Conservation (phyloP, 2,329 filamentous ascomycete genomes). For the Daldinia eschscholtzii region DNA sequence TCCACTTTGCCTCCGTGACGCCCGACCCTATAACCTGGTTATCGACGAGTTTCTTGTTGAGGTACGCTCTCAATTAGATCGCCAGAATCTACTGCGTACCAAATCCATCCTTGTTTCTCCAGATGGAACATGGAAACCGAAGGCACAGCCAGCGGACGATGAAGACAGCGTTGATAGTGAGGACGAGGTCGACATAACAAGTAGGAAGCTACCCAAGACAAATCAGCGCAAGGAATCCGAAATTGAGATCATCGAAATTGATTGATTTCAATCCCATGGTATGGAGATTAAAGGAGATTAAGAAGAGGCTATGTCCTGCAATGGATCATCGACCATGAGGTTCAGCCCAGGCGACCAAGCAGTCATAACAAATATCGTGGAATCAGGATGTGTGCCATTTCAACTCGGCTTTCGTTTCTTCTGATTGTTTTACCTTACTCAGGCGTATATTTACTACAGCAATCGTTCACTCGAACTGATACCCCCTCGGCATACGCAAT, state of each 20-base stretch:
- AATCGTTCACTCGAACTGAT: constrained; percentile 31
- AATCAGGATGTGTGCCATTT: background rate
- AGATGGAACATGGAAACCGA: constrained; percentile 74
- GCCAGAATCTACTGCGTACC: constrained; percentile 61
- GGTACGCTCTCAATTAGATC: constrained; percentile 69
- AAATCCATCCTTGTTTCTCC: constrained; percentile 73
- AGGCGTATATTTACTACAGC: constrained; percentile 12
- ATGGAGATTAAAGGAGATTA: background rate
- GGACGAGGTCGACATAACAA: constrained; percentile 38
- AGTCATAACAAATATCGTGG: background rate
- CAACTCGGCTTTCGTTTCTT: constrained; percentile 9
- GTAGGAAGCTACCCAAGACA: constrained; percentile 37
- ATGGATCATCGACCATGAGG: background rate
- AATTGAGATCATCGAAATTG: constrained; percentile 45
- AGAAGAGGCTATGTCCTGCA: background rate
- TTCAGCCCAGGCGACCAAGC: background rate
- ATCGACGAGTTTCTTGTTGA: constrained; percentile 80
- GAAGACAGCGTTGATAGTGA: constrained; percentile 52
- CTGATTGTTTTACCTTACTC: constrained; percentile 5
- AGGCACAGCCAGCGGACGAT: constrained; percentile 52
- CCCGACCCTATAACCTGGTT: constrained; percentile 76
- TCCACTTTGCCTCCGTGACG: constrained; percentile 83
- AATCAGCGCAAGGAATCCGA: constrained; percentile 23
- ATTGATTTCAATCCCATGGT: constrained; percentile 9
- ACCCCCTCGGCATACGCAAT: constrained; percentile 30